phyloP scores from a whole-genome alignment of 228 moss, liverwort and hornwort species.

The Sphagnum magellanicum region DNA sequence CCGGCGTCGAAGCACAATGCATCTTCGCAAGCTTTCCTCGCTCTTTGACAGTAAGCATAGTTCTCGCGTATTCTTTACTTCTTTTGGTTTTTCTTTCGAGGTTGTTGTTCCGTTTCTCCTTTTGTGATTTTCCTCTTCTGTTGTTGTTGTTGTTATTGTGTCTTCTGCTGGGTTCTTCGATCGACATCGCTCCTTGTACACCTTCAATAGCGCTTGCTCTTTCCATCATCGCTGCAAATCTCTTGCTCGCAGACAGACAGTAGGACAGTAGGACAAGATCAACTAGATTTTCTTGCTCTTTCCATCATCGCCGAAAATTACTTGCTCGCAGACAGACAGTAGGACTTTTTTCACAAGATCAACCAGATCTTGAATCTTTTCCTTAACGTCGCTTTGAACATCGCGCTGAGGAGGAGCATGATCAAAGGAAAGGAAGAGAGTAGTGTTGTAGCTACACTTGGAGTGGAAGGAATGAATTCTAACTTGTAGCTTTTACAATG shows the following conservation, averaged over 20 bases:
- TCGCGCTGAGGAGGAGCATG: too few species aligned
- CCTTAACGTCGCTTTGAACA: too few species aligned
- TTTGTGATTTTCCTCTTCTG: not conserved
- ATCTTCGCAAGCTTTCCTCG: slow-evolving; percentile 36
- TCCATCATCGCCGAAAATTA: too few species aligned
- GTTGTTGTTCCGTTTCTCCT: slow-evolving; percentile 2
- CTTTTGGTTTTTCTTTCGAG: not conserved
- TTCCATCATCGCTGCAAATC: not conserved
- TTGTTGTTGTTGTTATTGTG: not conserved
- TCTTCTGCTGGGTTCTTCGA: not conserved
- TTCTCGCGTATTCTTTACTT: not conserved
- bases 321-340: too few species aligned
- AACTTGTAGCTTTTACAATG: too few species aligned
- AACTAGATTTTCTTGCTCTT: too few species aligned
- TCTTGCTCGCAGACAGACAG: not conserved
- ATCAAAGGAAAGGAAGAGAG: too few species aligned
- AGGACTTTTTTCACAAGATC: too few species aligned
- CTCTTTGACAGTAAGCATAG: slow-evolving; percentile 34
- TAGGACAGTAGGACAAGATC: too few species aligned
- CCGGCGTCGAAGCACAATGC: slow-evolving; percentile 11
- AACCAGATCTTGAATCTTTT: too few species aligned
- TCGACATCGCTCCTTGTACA: not conserved
- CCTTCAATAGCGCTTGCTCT: not conserved
- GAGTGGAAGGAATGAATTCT: too few species aligned
- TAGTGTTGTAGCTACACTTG: too few species aligned